phyloP scores from a whole-genome alignment of 164 flowering plant species.

The Saururus chinensis region DNA sequence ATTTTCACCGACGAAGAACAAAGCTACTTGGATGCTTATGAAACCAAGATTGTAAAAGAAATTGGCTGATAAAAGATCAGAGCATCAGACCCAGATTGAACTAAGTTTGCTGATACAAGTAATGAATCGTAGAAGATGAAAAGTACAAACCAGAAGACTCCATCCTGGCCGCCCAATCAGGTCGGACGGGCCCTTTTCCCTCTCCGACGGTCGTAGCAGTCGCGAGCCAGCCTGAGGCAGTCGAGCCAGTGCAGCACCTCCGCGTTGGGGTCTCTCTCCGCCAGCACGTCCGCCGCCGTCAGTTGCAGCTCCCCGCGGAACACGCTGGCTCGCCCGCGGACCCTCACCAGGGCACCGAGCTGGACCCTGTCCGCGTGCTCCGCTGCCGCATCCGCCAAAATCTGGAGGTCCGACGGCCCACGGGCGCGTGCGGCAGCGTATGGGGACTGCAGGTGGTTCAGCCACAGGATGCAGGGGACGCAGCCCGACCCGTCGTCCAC shows the following conservation, averaged over 20 bases:
- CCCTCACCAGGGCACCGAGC: slow-evolving; percentile 52
- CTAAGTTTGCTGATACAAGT: no score
- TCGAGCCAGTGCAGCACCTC: slow-evolving; percentile 78
- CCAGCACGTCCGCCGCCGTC: slow-evolving; percentile 47
- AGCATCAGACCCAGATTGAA: no score
- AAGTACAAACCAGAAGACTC: no score
- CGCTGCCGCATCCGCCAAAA: slow-evolving; percentile 33
- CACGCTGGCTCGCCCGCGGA: slow-evolving; percentile 52
- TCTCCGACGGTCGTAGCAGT: background rate
- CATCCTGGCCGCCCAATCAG: no score
- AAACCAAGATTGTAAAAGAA: no score
- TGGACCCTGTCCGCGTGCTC: slow-evolving; percentile 21
- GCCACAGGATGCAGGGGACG: slow-evolving; percentile 71
- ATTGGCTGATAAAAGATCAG: no score
- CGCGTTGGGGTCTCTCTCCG: slow-evolving; percentile 68
- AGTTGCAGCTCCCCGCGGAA: slow-evolving; percentile 55
- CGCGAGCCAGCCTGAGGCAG: slow-evolving; percentile 44
- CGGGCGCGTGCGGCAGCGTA: slow-evolving; percentile 28
- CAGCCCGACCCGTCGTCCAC: slow-evolving; percentile 85
- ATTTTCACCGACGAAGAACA: no score
- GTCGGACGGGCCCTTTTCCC: no score
- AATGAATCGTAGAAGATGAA: no score
- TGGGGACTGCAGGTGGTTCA: slow-evolving; percentile 52
- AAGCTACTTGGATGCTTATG: no score
- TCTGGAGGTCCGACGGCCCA: slow-evolving; percentile 38